Base-by-base conservation (phyloP, 768 basidiomycete genomes). In the Collybiopsis luxurians region DNA sequence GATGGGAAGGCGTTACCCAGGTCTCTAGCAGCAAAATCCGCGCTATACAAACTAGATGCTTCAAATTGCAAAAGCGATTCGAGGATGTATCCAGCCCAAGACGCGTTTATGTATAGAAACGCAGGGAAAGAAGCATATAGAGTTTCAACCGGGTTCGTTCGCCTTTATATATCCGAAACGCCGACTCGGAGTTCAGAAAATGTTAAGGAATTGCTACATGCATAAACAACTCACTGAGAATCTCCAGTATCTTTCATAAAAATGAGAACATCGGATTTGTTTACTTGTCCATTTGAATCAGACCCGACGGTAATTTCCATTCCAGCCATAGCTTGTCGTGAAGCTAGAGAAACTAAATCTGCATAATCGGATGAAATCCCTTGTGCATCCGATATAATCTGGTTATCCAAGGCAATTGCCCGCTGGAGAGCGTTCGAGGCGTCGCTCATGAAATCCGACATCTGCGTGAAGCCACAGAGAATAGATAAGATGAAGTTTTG, bases 241-340 rank as follows among this genome's bases (percentile, higher is more conserved):
- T 73, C 62, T 54, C 79, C 79, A 10, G 69, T 63, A 73, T 81
- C 76, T 61, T 75, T 80, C 71, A 82, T 74, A 63, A 80, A 80
- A 28, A 73, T 72, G 57, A 75, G 69, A 5, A 78, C 64, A 60
- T 84, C 80, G 0, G 69, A 69, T 1, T 63, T 63, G 56, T 79
- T 75, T 59, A 66, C 73, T 10, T 60, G 61, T 0, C 71, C 68
- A 50, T 64, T 63, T 4, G 53, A 55, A 9, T 46, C 59, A 42
- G 61, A 57, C 4, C 72, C 68, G 5, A 78, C 56, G 1, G 81
- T 83, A 39, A 83, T 70, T 56, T 84, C 81, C 31, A 76, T 69
- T 1, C 73, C 69, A 0, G 72, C 79, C 36, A 82, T 71, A 7
- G 74, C 72, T 61, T 82, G 79, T 24, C 80, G 66, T 4, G 76